A percentile compares a stretch with the other conserved stretches of the same genome.
Conservation (phyloP, 495 filamentous ascomycete genomes). For the Penicillium robsamsonii region DNA sequence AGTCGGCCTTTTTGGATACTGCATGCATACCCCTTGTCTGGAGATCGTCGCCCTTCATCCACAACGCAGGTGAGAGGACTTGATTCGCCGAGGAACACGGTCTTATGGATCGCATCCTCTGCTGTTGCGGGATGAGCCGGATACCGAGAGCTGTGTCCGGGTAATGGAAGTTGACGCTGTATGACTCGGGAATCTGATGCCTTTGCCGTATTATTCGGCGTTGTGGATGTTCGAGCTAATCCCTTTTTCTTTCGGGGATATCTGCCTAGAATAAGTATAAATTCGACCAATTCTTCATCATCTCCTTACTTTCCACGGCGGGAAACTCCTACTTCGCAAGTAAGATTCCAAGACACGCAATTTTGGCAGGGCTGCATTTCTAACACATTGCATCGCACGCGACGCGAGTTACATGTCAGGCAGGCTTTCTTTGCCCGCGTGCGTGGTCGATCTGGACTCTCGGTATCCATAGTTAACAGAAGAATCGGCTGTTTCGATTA, state of each 20-base stretch:
- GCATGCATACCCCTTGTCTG: conserved; percentile 28
- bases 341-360: conserved; percentile 36
- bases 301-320: conserved; percentile 43
- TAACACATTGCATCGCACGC: conserved; percentile 48
- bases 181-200: not conserved
- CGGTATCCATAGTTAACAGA: conserved; percentile 16
- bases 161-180: conserved; percentile 3
- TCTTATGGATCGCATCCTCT: conserved; percentile 27
- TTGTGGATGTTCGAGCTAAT: conserved; percentile 5
- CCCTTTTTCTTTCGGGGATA: conserved; percentile 29
- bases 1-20: conserved; percentile 30
- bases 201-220: not conserved
- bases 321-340: conserved; percentile 44
- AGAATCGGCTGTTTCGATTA: conserved; percentile 9
- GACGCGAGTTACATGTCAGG: conserved; percentile 44
- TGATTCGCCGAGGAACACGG: conserved; percentile 43
- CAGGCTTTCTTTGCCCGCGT: conserved; percentile 47
- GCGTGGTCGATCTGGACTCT: conserved; percentile 18
- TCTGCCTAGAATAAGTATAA: conserved; percentile 18
- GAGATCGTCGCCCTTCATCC: conserved; percentile 34
- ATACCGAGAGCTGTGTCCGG: conserved; percentile 8
- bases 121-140: conserved; percentile 2
- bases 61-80: conserved; percentile 43
- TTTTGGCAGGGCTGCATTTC: conserved; percentile 46
- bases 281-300: not conserved